These are phyloP conservation scores for Salix brachista DNA, from an alignment of 345 rosid species.

Conservation along the genomic window DNA sequence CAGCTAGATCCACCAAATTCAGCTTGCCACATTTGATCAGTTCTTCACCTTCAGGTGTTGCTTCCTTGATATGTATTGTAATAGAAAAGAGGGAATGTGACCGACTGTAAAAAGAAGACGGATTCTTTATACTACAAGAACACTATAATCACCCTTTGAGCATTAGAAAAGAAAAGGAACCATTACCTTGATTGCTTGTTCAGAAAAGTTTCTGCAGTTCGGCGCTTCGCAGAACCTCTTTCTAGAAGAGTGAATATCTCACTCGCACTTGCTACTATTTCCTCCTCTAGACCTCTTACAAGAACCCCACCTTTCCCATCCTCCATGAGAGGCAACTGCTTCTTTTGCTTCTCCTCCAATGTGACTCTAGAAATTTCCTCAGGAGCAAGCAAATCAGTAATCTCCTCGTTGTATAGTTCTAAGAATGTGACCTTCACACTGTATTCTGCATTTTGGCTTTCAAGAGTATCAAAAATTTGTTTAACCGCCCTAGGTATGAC, in stretches of 20 bases:
- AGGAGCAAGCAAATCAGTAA: slow-evolving; percentile 95
- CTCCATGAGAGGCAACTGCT: slow-evolving; percentile 92
- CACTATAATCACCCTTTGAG: neutral
- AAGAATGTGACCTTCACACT: slow-evolving; percentile 97
- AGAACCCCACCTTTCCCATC: slow-evolving; percentile 99
- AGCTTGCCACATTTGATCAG: slow-evolving; percentile 96
- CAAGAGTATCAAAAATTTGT: slow-evolving; percentile 98
- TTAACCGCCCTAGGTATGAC: slow-evolving; percentile 96
- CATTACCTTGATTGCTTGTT: slow-evolving; percentile 96
- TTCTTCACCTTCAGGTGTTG: slow-evolving; percentile 99
- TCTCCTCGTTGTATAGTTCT: slow-evolving; percentile 95
- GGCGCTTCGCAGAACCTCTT: slow-evolving; percentile 93
- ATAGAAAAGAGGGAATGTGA: slow-evolving; percentile 97
- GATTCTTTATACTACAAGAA: slow-evolving; percentile 1
- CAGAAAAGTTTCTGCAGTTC: slow-evolving; percentile 94
- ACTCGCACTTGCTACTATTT: slow-evolving; percentile 85
- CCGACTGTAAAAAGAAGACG: slow-evolving; percentile 60
- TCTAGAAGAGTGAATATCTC: slow-evolving; percentile 93
- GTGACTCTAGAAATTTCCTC: slow-evolving; percentile 75
- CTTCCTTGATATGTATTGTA: slow-evolving; percentile 94
- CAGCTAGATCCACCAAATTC: slow-evolving; percentile 96
- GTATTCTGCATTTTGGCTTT: slow-evolving; percentile 96
- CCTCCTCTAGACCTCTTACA: slow-evolving; percentile 96
- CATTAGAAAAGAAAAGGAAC: slow-evolving; percentile 4
- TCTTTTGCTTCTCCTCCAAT: slow-evolving; percentile 87